Conservation (phyloP, 1,284 basidiomycete species). For the Waitea zeae region DNA sequence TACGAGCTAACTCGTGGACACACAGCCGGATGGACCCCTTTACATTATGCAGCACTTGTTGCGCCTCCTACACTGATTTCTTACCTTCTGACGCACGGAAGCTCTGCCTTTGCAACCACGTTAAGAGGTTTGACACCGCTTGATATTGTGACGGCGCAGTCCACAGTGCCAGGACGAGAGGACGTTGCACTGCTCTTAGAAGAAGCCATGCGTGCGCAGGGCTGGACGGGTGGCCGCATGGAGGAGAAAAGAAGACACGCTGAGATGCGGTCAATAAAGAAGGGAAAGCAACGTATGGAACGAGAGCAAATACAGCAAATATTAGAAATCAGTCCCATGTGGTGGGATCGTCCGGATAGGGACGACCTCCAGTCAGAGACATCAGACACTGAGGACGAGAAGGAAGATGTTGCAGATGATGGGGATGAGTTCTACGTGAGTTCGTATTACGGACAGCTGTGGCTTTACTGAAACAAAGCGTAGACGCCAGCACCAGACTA, state of each 20-base stretch:
- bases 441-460: no score
- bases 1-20: background rate
- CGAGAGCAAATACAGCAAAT: conserved; percentile 35
- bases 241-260: conserved; percentile 38
- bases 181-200: conserved; percentile 68
- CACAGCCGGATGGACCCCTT: conserved; percentile 81
- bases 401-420: conserved; percentile 22
- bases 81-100: conserved; percentile 83
- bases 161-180: conserved; percentile 61
- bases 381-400: conserved; percentile 27
- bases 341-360: conserved; percentile 38
- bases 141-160: conserved; percentile 72
- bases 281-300: conserved; percentile 30
- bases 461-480: conserved; percentile 3
- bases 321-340: conserved; percentile 36
- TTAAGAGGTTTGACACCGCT: conserved; percentile 64
- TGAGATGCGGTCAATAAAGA: conserved; percentile 39
- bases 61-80: conserved; percentile 86
- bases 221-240: conserved; percentile 54
- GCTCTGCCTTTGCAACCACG: conserved; percentile 63
- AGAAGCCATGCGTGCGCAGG: conserved; percentile 64
- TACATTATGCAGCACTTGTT: conserved; percentile 86
- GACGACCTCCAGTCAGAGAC: conserved; percentile 14
- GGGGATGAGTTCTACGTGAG: conserved; percentile 37
- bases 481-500: conserved; percentile 61